Evolutionary conservation across 805 yeast species (phyloP), one percentile per base, ranked within the genome.

Genomic region (Suhomyces tanzawaensis): DNA sequence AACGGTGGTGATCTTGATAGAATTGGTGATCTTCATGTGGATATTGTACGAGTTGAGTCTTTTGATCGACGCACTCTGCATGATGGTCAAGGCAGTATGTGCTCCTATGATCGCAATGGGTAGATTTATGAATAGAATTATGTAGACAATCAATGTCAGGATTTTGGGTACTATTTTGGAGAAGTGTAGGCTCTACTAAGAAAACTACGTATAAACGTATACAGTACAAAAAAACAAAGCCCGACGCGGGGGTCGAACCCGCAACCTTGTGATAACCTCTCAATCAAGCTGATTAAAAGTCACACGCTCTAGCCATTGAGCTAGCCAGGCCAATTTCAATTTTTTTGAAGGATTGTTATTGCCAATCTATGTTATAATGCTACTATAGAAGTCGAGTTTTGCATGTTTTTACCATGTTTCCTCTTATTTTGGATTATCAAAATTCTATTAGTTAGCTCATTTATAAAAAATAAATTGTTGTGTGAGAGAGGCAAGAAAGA

Each of bases 101-200:
- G 71, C 72, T 7, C 74, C 73, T 7, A 66, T 69, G 67, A 67
- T 69, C 15, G 74, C 74, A 9, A 51, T 69, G 47, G 74, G 74
- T 3, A 44, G 62, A 39, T 58, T 69, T 40, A 63, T 69, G 72
- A 69, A 68, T 48, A 53, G 69, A 36, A 60, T 69, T 17, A 60
- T 66, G 57, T 67, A 49, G 32, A 4, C 12, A 15, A 14, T 5
- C n/a, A n/a, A n/a, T 9, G 7, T 9, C 7, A 21, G 23, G 23
- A 21, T 21, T 21, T 7, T 7, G 23, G 23, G 23, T 21, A 21
- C 9, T 21, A 21, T 21, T 25, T 7, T 6, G n/a, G 18, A 28
- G 19, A 21, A 7, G 9, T 21, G 9, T n/a, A n/a, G n/a, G 23
- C 23, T 21, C 9, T 21, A 21, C 9, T 21, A 7, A 9, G 23